Conservation (phyloP, 1,139 yeast genomes). For the Hyphopichia burtonii region DNA sequence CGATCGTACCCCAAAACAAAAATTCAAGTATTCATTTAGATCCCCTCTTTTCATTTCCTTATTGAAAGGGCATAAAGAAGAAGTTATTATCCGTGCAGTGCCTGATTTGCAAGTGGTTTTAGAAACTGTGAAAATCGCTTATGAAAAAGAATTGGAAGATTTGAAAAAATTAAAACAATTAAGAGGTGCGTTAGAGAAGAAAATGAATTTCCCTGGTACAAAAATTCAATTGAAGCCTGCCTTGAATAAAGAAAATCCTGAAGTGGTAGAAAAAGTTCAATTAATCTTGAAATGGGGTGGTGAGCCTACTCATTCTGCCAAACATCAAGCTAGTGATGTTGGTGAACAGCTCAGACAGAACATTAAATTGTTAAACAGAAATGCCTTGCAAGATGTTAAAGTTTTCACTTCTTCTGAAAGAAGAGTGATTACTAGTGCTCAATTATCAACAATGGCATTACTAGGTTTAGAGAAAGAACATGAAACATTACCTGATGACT, state of each 20-base stretch:
- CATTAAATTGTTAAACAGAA: conserved; percentile 78
- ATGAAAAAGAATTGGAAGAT: conserved; percentile 77
- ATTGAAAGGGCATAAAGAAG: conserved; percentile 92
- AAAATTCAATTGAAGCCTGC: conserved; percentile 95
- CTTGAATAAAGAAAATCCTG: conserved; percentile 57
- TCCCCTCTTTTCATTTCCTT: conserved; percentile 83
- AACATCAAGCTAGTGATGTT: conserved; percentile 88
- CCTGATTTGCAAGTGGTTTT: conserved; percentile 83
- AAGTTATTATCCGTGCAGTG: conserved; percentile 89
- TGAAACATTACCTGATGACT: conserved; percentile 71
- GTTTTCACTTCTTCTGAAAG: conserved; percentile 93
- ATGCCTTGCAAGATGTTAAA: conserved; percentile 79
- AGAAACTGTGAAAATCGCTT: conserved; percentile 81
- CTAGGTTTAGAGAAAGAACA: conserved; percentile 58
- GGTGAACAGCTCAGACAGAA: conserved; percentile 97
- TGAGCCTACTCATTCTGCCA: conserved; percentile 97
- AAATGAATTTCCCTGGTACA: conserved; percentile 90
- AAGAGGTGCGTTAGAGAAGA: conserved; percentile 82
- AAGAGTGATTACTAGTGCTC: conserved; percentile 91
- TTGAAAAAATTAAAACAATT: conserved; percentile 71
- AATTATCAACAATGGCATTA: conserved; percentile 79
- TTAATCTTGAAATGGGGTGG: conserved; percentile 99
- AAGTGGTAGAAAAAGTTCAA: conserved; percentile 86
- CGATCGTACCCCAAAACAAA: conserved; percentile 98
- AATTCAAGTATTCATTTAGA: conserved; percentile 91